Percentiles rank a stretch among this genome's conserved stretches.
Conservation (phyloP, 371 early-diverging fungal genomes). For the Massospora cicadina region DNA sequence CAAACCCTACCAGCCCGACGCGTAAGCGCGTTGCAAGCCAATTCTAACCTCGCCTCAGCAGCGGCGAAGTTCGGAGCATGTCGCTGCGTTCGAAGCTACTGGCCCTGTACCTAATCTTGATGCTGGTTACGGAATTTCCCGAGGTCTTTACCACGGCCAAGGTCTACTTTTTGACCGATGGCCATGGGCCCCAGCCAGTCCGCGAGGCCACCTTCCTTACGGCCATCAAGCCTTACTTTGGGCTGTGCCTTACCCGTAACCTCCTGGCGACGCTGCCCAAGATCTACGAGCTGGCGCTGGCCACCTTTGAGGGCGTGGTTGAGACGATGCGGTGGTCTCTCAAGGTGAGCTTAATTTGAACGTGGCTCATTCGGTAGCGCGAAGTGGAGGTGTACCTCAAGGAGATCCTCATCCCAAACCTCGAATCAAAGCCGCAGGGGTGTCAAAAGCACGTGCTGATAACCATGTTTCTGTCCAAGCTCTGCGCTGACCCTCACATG, state of each 20-base stretch:
- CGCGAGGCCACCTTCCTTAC: constrained; percentile 27
- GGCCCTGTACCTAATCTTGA: constrained; percentile 34
- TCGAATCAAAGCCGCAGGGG: constrained; percentile 31
- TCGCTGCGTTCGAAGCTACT: constrained; percentile 41
- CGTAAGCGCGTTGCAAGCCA: constrained; percentile 11
- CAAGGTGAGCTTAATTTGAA: constrained; percentile 18
- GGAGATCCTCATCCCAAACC: constrained; percentile 46
- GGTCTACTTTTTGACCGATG: constrained; percentile 18
- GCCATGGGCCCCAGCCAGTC: constrained; percentile 14
- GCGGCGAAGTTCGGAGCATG: constrained; percentile 24
- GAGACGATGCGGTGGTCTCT: constrained; percentile 44
- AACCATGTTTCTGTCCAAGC: constrained; percentile 24
- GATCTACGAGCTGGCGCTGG: constrained; percentile 65
- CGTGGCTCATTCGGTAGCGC: constrained; percentile 14
- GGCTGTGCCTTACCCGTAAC: constrained; percentile 39
- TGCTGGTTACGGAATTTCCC: constrained; percentile 14
- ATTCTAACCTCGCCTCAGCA: constrained; percentile 16
- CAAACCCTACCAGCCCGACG: constrained; percentile 20
- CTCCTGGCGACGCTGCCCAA: constrained; percentile 40
- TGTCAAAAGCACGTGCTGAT: constrained; percentile 29
- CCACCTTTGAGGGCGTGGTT: constrained; percentile 59
- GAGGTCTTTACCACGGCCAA: constrained; percentile 30
- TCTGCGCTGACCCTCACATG: constrained; percentile 58
- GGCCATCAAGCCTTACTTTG: constrained; percentile 44
- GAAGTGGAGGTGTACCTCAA: constrained; percentile 58